phyloP scores from a whole-genome alignment of 2,329 filamentous ascomycete species.

The Neurospora crassa region DNA sequence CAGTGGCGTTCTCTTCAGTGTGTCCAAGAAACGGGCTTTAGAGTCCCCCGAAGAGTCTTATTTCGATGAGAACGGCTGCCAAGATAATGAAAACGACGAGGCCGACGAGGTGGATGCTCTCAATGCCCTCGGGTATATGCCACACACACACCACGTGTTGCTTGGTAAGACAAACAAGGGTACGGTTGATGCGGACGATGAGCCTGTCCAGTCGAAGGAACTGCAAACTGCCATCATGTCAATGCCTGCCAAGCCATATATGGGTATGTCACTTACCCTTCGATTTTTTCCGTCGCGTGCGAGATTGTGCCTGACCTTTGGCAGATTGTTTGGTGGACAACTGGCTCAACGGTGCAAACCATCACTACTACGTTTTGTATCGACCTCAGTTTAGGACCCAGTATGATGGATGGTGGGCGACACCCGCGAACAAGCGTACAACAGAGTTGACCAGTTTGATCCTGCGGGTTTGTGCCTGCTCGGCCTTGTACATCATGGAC shows the following conservation, averaged over 20 bases:
- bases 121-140: conserved; percentile 17
- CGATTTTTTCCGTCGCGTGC: neutral
- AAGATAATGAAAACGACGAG: conserved; percentile 9
- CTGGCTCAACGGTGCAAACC: conserved; percentile 34
- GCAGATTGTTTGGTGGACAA: conserved; percentile 37
- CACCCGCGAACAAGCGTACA: conserved; percentile 24
- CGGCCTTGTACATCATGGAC: conserved; percentile 31
- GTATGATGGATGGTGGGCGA: conserved; percentile 36
- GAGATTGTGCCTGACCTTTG: conserved; percentile 3
- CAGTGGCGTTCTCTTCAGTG: conserved; percentile 5
- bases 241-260: conserved; percentile 29
- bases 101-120: conserved; percentile 13
- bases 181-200: conserved; percentile 6
- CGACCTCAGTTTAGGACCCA: conserved; percentile 33
- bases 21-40: conserved; percentile 17
- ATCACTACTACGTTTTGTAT: conserved; percentile 36
- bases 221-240: conserved; percentile 22
- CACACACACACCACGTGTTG: conserved; percentile 16
- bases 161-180: conserved; percentile 13
- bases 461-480: conserved; percentile 35
- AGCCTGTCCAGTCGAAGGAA: conserved; percentile 19
- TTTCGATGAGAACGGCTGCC: conserved; percentile 5
- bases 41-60: conserved; percentile 7
- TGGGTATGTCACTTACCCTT: conserved; percentile 17
- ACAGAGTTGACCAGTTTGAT: conserved; percentile 37